These are phyloP conservation scores for Neurospora sp. DNA, from an alignment of 495 filamentous ascomycete genomes.

Conservation along the genomic window DNA sequence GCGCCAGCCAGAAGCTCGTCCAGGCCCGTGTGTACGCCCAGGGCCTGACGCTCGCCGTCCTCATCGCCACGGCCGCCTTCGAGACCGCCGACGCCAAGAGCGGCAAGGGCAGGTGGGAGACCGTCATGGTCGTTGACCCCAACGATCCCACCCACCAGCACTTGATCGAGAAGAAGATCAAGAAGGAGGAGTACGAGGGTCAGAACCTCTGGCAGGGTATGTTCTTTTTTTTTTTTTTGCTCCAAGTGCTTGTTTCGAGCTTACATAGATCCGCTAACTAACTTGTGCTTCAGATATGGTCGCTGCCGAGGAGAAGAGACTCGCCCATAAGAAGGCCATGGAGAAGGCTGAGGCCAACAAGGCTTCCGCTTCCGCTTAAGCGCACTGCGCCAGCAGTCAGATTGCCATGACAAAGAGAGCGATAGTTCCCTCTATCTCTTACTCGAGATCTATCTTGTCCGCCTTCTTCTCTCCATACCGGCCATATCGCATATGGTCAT, in stretches of 20 bases:
- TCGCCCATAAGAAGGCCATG: slow-evolving; percentile 43
- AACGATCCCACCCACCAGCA: slow-evolving; percentile 62
- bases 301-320: slow-evolving; percentile 59
- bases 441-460: not conserved
- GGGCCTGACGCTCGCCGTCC: slow-evolving; percentile 78
- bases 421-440: not conserved
- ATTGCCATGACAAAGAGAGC: not conserved
- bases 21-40: slow-evolving; percentile 98
- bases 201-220: slow-evolving; percentile 82
- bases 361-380: slow-evolving; percentile 4
- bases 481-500: not conserved
- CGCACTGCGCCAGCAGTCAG: not conserved
- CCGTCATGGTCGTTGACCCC: slow-evolving; percentile 60
- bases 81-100: slow-evolving; percentile 75
- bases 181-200: slow-evolving; percentile 62
- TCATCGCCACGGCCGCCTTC: slow-evolving; percentile 78
- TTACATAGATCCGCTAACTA: not conserved
- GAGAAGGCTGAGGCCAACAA: slow-evolving; percentile 1
- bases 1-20: slow-evolving; percentile 78
- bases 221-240: slow-evolving; percentile 12
- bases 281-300: slow-evolving; percentile 53
- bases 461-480: not conserved
- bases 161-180: slow-evolving; percentile 59
- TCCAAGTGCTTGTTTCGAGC: not conserved
- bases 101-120: slow-evolving; percentile 68